Evolutionary conservation across 2,329 filamentous ascomycete species (phyloP).

Genomic region (Lithohypha guttulata): DNA sequence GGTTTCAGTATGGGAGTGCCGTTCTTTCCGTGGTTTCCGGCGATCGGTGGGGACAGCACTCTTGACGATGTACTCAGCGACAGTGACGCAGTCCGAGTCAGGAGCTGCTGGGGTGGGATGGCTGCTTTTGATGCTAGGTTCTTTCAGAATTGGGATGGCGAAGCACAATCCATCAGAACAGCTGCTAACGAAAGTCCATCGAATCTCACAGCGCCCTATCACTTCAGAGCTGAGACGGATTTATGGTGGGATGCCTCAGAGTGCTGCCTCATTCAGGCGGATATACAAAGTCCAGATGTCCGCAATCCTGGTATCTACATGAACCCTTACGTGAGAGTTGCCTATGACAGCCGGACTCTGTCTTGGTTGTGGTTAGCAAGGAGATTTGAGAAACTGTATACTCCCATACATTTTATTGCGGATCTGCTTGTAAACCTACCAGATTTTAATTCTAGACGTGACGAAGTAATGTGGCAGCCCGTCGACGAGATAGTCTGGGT

Average conservation of each 20-base stretch:
- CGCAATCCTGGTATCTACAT: constrained; percentile 53
- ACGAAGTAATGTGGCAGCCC: constrained; percentile 46
- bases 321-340: constrained; percentile 64
- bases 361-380: constrained; percentile 49
- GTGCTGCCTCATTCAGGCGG: constrained; percentile 49
- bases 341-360: constrained; percentile 50
- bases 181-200: constrained; percentile 15
- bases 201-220: constrained; percentile 26
- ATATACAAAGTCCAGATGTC: constrained; percentile 32
- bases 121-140: constrained; percentile 40
- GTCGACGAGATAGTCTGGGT: constrained; percentile 34
- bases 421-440: constrained; percentile 49
- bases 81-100: constrained; percentile 52
- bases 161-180: constrained; percentile 9
- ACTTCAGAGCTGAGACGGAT: constrained; percentile 50
- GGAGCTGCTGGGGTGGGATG: constrained; percentile 70
- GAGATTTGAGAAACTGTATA: constrained; percentile 56
- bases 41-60: constrained; percentile 39
- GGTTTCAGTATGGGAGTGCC: constrained; percentile 59
- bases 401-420: constrained; percentile 47
- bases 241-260: constrained; percentile 53
- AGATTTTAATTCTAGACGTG: constrained; percentile 48
- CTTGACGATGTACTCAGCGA: constrained; percentile 53
- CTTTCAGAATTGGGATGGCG: constrained; percentile 27
- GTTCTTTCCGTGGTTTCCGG: constrained; percentile 62